These are phyloP conservation scores for Lathyrus oleraceus DNA, from an alignment of 306 rosid species.

Conservation along the genomic window DNA sequence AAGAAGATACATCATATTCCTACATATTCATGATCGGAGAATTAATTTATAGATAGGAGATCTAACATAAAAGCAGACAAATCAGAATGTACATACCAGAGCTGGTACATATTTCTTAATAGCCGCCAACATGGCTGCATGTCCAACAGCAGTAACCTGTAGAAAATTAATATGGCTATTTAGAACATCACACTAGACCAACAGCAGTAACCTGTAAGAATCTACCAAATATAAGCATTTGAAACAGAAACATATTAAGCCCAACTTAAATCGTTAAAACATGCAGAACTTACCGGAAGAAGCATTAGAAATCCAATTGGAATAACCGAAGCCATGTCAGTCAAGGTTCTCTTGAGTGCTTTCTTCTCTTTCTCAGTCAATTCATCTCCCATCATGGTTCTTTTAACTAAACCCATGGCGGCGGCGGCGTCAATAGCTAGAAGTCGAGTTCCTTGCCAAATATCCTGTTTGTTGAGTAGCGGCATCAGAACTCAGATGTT, in stretches of 20 bases:
- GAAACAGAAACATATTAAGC: conserved; percentile 14
- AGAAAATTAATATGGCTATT: conserved; percentile 35
- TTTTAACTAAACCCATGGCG: conserved; percentile 75
- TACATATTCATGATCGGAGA: background rate
- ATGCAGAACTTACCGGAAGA: conserved; percentile 73
- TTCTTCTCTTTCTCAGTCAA: conserved; percentile 85
- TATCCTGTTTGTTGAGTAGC: conserved; percentile 61
- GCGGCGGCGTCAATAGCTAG: conserved; percentile 84
- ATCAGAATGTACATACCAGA: conserved; percentile 56
- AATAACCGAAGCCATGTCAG: conserved; percentile 92
- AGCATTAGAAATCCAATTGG: conserved; percentile 96
- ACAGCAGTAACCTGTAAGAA: background rate
- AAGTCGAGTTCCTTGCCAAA: conserved; percentile 98
- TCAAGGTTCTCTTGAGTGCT: conserved; percentile 80
- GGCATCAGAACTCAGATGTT: conserved; percentile 34
- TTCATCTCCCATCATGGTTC: conserved; percentile 77
- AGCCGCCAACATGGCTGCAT: conserved; percentile 99
- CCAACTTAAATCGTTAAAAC: conserved; percentile 9
- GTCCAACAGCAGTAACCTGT: conserved; percentile 98
- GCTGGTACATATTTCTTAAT: conserved; percentile 96
- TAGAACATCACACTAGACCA: background rate
- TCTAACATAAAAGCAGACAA: conserved; percentile 4
- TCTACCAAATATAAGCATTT: background rate
- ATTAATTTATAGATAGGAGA: conserved; percentile 12
- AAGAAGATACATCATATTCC: conserved; percentile 25